Base-by-base conservation (phyloP, 192 early-diverging fungal species). In the Coemansia guatemalensis region DNA sequence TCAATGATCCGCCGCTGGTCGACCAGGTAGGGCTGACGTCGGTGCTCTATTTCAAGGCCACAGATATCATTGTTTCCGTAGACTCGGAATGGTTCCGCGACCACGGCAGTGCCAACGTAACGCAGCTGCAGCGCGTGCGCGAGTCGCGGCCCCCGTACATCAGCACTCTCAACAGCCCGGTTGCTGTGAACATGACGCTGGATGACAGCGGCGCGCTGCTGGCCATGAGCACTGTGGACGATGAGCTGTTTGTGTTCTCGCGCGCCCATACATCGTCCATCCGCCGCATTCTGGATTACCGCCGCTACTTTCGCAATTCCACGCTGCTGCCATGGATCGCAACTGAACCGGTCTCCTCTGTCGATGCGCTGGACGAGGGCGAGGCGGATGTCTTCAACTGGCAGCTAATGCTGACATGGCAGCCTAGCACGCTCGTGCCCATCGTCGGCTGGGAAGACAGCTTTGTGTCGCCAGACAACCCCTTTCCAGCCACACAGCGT, bases 111-210 rank as follows among this genome's bases (percentile, higher is more conserved):
- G 21, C 51, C 21, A 69, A 71, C 44, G 68, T 80, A 47, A 67
- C 71, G 24, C 77, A 80, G 68, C 65, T 80, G 20, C 77, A 80
- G 68, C 71, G 77, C 22, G 70, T 80, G 50, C 77, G 77, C 47
- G 77, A 80, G 62, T 80, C 77, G 54, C 77, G 77, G n/a, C 77
- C 70, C 18, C 77, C 77, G 8, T 80, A 80, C 44, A 73, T 80
- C 48, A 80, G 77, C 71, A 80, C 77, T n/a, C 65, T 80, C 12
- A 80, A 80, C 68, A 74, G 71, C 60, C 77, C 77, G 2, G 77
- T 80, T 2, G 77, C 77, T 0, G 71, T 80, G 20, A 80, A 80
- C 48, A 71, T 80, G 71, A 80, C 77, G 17, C 71, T 80, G 33
- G 77, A 80, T 51, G 77, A 80, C 27, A 74, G 71, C 53, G 77